A percentile compares a stretch with the other conserved stretches of the same genome.
These are phyloP conservation scores for Fusarium avenaceum DNA, from an alignment of 2,329 filamentous ascomycete species.

Conservation along the genomic window DNA sequence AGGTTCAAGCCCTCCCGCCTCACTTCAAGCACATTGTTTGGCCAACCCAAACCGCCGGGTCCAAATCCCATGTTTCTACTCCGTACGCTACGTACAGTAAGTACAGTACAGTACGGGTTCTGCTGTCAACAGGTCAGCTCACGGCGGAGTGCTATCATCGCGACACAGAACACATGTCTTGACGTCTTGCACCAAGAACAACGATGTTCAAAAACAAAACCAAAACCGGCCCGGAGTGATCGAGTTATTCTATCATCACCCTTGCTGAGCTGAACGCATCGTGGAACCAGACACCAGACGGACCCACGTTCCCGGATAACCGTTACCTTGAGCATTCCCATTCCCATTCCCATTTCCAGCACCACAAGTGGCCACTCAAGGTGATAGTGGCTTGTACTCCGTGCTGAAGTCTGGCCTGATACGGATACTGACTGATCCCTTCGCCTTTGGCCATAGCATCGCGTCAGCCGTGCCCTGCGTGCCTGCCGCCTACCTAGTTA, in stretches of 20 bases:
- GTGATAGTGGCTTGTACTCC: constrained; percentile 41
- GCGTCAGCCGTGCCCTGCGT: constrained; percentile 19
- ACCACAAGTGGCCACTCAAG: constrained; percentile 25
- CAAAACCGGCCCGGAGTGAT: background rate
- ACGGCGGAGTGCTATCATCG: background rate
- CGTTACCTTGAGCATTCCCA: constrained; percentile 24
- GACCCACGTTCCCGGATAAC: constrained; percentile 35
- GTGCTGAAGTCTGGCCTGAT: constrained; percentile 38
- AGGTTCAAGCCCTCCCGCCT: constrained; percentile 45
- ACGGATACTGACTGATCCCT: constrained; percentile 41
- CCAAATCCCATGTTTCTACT: constrained; percentile 10
- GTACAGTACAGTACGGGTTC: background rate
- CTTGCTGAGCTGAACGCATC: constrained; percentile 27
- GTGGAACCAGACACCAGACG: constrained; percentile 11
- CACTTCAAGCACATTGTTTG: constrained; percentile 42
- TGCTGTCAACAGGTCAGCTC: background rate
- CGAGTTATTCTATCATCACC: background rate
- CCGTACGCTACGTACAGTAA: too few relatives aligned
- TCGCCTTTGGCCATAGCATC: constrained; percentile 20
- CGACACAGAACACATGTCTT: background rate
- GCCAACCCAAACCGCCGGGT: constrained; percentile 41
- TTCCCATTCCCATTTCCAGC: constrained; percentile 3
- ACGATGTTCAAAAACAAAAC: background rate
- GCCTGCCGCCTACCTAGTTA: constrained; percentile 22
- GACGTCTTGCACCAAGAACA: background rate